Base-by-base conservation (phyloP, 768 basidiomycete genomes). In the Mycena amicta region DNA sequence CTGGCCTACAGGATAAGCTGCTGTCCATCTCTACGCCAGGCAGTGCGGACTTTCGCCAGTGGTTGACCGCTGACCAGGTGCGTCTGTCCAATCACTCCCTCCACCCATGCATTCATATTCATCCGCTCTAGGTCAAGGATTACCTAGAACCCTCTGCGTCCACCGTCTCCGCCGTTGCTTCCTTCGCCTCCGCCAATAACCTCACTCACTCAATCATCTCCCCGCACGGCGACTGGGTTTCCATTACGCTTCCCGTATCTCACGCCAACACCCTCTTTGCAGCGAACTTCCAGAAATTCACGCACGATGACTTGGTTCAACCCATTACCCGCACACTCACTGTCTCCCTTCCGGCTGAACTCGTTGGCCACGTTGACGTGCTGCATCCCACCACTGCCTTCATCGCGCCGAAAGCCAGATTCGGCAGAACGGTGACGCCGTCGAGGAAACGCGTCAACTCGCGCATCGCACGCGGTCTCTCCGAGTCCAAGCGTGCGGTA, bases 211-310 rank as follows among this genome's bases (percentile, higher is more conserved):
- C 54, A 18, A 54, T 66, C 11, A 56, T 57, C 31, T 57, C 61
- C 4, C 55, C 61, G 31, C 55, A 64, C 18, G 62, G 64, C 53
- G 66, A 70, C 47, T 68, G 66, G 63, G 39, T 71, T 2, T 46
- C 49, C n/a, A 46, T 70, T 39, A 54, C 65, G 16, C 53, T 67
- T 15, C 61, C 67, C 13, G 68, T 71, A 33, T 40, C 55, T 15
- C 52, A 60, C 28, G 70, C 70, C 27, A 70, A 69, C 57, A 45
- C 57, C 33, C 60, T 69, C 31, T 57, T 71, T 52, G 56, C 59
- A 37, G 60, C 70, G 51, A 37, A 65, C 26, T 71, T 70, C 46
- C 39, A 58, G 4, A 37, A 50, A 2, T 71, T 66, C 56, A 53
- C 53, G 12, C 68, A 71, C 54, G 28, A 27, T 25, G 57, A 53